Evolutionary conservation across 2,329 filamentous ascomycete genomes (phyloP).

Genomic region (Sporothrix brasiliensis): DNA sequence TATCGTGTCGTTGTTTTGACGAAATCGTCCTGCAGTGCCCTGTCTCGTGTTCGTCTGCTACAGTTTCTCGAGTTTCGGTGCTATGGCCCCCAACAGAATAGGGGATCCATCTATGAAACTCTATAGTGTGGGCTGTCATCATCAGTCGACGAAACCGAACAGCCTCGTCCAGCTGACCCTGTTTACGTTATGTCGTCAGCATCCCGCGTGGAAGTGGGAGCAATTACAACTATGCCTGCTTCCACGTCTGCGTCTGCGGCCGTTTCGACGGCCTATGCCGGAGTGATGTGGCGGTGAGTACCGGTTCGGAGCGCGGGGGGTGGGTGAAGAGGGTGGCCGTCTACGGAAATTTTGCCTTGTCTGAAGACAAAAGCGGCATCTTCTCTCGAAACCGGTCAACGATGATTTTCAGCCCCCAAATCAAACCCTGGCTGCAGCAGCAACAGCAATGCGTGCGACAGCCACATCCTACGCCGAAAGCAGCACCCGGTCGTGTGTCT

Average conservation of each 20-base stretch:
- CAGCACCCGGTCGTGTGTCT: slow-evolving; percentile 14
- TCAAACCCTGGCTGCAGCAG: background rate
- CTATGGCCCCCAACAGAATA: background rate
- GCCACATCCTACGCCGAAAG: background rate
- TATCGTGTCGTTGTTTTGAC: background rate
- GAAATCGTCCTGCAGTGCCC: background rate
- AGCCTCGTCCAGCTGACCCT: background rate
- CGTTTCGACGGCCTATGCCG: slow-evolving; percentile 7
- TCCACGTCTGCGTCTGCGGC: background rate
- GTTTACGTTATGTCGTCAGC: background rate
- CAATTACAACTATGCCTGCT: too few species aligned
- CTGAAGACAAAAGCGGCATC: background rate
- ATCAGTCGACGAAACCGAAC: background rate
- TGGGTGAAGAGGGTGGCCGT: background rate
- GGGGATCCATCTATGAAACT: too few species aligned
- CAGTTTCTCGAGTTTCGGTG: background rate
- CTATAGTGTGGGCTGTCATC: background rate
- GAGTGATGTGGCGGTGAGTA: slow-evolving; percentile 6
- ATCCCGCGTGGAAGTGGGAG: slow-evolving; percentile 3
- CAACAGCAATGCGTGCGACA: background rate
- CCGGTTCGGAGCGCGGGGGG: slow-evolving; percentile 4
- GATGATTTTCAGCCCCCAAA: background rate
- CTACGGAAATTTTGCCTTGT: background rate
- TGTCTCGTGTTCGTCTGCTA: background rate
- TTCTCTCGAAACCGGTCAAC: background rate